Base-by-base conservation (phyloP, 2,329 filamentous ascomycete species). In the Corynespora cassiicola region DNA sequence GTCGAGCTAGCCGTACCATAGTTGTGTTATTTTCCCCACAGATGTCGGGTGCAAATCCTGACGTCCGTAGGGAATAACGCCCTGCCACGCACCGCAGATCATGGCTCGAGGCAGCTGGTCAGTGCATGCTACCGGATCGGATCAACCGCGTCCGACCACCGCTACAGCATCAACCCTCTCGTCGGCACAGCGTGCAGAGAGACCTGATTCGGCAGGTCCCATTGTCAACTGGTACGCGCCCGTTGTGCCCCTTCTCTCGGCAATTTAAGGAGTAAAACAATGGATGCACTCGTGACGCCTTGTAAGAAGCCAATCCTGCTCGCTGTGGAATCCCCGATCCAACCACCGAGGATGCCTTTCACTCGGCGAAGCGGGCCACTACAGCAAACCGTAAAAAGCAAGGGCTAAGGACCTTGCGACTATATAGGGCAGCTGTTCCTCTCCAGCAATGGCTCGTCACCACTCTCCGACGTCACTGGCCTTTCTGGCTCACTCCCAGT, bases 351-450 rank as follows among this genome's bases (percentile, higher is more conserved):
- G 36, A 41, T 27, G 32, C 23, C 23, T 29, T 34, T 38, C 36
- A 28, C 19, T 20, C 23, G 21, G 14, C 10, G 20, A 35, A 33
- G 3, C 18, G 28, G 28, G 8, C 28, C 6, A 20, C 14, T 17
- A 16, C 10, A 16, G 14, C 37, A 15, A 34, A 41, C 31, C 33
- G 32, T 40, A 36, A 36, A 50, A 42, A 52, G 46, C 50, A 56
- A 51, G 51, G 53, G 56, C 58, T 64, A 60, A 64, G 44, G 29
- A 34, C 33, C 27, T 36, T 51, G 31, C 31, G 41, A 61, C 49
- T 63, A 64, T 63, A 63, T 64, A 64, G 56, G 45, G 31, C 58
- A 56, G 39, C 32, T 50, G 45, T 56, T 60, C 44, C 42, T 46
- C 38, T 22, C 30, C 30, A 37, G 36, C 41, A 61, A 62, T 54